Conservation (phyloP, 75 land plant species). For the Picea glauca region DNA sequence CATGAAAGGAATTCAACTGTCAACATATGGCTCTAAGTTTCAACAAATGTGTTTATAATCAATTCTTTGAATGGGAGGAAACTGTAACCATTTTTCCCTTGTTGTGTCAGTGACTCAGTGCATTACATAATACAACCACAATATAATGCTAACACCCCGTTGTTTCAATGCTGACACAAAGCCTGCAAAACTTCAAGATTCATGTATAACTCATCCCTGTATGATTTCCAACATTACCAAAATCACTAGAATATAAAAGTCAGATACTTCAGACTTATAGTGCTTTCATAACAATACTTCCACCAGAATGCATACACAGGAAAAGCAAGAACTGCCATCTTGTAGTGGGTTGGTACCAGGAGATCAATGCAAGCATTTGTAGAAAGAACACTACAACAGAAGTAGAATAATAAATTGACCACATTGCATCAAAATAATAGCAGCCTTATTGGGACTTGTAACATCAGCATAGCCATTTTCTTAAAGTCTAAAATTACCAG, state of each 20-base stretch:
- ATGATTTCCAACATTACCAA: background rate
- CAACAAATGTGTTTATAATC: background rate
- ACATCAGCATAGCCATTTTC: background rate
- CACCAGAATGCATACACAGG: background rate
- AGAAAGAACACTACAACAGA: background rate
- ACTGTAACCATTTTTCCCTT: background rate
- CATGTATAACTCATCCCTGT: background rate
- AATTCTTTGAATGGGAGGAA: background rate
- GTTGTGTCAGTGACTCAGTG: background rate
- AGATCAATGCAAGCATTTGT: slow-evolving; percentile 1
- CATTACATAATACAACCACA: background rate
- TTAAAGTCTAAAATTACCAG: slow-evolving; percentile 46
- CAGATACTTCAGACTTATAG: background rate
- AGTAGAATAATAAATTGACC: too few relatives aligned
- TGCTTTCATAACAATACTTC: background rate
- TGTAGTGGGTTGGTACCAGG: background rate
- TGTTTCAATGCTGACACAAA: background rate
- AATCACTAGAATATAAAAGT: background rate
- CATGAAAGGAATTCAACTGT: background rate
- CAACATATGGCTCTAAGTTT: background rate
- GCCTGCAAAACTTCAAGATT: slow-evolving; percentile 3
- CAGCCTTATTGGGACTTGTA: background rate
- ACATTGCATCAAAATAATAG: background rate
- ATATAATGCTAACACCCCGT: background rate
- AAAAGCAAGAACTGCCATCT: background rate